Evolutionary conservation across 106 monocot species (phyloP), one percentile per base, ranked within the genome.

Genomic region (Dendrobium officinale): DNA sequence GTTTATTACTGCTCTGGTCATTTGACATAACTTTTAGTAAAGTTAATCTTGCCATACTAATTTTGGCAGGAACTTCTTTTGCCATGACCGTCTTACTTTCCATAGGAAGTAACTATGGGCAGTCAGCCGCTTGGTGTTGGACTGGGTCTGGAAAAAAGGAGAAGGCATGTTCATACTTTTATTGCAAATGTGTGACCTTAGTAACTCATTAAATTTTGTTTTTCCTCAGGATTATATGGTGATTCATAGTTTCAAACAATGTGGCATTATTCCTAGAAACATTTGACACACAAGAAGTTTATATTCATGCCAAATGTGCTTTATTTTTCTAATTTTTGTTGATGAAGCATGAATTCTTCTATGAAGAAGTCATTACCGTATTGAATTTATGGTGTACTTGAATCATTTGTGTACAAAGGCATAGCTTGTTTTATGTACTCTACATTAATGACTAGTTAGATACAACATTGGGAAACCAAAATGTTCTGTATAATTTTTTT

Each of bases 31-130:
- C 17, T 75, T 33, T 42, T 18, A 22, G 33, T 42, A 19, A 37
- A 42, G 24, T 75, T 77, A 68, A 44, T 29, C 42, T 27, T 43
- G 24, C 66, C 22, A 44, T 55, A 40, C 33, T 41, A 73, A 41
- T 84, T 78, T 44, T 80, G 45, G 2, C 86, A 99, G 97, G 97
- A 77, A 93, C 91, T 79, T 93, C 99, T 75, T 87, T 99, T 75
- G 91, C 83, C 55, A 89, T 90, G 83, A 90, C 93, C 77, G 78
- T 98, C 74, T 85, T 95, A 58, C 91, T 95, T 0, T 91, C 92
- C 49, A 99, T 99, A 43, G 99, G 95, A 43, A 95, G 88, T 81
- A 90, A 95, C 80, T 88, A 88, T 90, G 99, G 95, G 42, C 88
- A 59, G 56, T 77, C 87, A 20, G 95, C 92, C 72, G 68, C 88